phyloP scores from a whole-genome alignment of 331 rosid species.

The Saraca asoca region DNA sequence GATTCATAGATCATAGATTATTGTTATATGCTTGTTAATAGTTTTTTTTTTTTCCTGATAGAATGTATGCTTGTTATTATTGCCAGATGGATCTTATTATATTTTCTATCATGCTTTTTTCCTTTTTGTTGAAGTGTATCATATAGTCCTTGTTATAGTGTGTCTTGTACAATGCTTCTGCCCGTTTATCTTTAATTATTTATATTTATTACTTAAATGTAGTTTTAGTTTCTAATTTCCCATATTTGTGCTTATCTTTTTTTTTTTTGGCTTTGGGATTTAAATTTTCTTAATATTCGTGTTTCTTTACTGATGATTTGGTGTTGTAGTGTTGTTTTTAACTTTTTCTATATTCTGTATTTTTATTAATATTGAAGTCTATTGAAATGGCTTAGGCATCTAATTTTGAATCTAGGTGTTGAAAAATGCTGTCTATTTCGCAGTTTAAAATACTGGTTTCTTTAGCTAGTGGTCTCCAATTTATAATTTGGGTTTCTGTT shows the following conservation, averaged over 20 bases:
- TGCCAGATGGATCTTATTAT: neutral
- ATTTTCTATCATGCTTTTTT: neutral
- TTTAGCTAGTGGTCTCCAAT: neutral
- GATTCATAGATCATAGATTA: too few species aligned
- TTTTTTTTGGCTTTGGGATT: too few species aligned
- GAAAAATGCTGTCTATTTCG: neutral
- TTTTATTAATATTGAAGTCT: neutral
- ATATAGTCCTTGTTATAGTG: too few species aligned
- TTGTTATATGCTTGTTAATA: too few species aligned
- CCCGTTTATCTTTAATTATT: too few species aligned
- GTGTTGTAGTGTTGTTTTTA: neutral
- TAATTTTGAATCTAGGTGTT: neutral
- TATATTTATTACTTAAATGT: too few species aligned
- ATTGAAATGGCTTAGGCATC: neutral
- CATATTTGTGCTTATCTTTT: neutral
- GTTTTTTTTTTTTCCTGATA: too few species aligned
- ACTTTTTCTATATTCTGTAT: neutral
- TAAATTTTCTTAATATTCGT: too few species aligned
- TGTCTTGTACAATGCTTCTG: neutral
- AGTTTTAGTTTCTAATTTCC: too few species aligned
- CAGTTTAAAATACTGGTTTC: constrained; percentile 1
- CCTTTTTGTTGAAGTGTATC: too few species aligned
- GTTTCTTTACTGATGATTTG: neutral
- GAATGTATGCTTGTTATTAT: neutral
- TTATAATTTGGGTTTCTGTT: neutral